These are phyloP conservation scores for Didymella exigua DNA, from an alignment of 2,329 filamentous ascomycete genomes.

Conservation along the genomic window DNA sequence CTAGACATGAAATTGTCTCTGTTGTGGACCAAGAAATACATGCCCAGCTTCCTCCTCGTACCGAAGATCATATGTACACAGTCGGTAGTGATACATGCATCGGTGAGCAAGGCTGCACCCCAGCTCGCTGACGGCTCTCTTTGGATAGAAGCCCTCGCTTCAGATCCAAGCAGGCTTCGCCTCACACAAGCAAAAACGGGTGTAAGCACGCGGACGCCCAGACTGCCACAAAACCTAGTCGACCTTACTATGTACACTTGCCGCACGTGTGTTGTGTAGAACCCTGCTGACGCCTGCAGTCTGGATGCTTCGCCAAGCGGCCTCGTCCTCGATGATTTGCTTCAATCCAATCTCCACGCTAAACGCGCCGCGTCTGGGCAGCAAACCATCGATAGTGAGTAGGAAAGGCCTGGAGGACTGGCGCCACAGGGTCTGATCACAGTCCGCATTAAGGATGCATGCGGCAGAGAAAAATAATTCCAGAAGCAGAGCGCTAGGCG, in stretches of 20 bases:
- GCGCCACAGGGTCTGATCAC: not conserved
- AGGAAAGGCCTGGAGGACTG: not conserved
- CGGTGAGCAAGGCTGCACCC: not conserved
- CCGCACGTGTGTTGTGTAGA: not conserved
- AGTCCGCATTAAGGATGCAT: not conserved
- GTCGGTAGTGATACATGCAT: not conserved
- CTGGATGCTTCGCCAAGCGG: constrained; percentile 2
- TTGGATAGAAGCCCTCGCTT: not conserved
- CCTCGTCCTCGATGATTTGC: not conserved
- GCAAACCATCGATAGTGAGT: not conserved
- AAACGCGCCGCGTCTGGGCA: not conserved
- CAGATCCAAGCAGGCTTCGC: not conserved
- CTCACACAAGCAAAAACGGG: not conserved
- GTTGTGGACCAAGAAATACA: not conserved
- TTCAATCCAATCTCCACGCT: constrained; percentile 8
- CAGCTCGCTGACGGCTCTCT: constrained; percentile 5
- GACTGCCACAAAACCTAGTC: not conserved
- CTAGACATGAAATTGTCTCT: not conserved
- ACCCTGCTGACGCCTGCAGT: not conserved
- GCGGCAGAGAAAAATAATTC: not conserved
- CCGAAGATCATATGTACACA: not conserved
- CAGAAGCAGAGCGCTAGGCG: constrained; percentile 2
- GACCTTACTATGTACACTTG: not conserved
- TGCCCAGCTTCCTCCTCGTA: constrained; percentile 5
- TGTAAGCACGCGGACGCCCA: constrained; percentile 2